Conservation (phyloP, 345 rosid genomes). For the Camelina sativa region DNA sequence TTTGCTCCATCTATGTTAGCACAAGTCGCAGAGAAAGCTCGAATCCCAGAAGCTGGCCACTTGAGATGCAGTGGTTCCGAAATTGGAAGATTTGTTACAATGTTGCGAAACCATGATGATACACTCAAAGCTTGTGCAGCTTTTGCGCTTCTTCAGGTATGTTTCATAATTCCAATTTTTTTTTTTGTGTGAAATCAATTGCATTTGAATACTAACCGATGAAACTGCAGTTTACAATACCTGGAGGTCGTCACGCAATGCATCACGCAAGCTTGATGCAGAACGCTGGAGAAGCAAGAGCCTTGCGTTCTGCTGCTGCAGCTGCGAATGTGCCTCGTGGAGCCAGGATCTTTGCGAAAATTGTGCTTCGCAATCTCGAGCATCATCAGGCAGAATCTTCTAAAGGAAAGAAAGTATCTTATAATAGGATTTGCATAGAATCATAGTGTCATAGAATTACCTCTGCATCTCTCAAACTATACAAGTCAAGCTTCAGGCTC, state of each 20-base stretch:
- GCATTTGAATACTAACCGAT: conserved; percentile 16
- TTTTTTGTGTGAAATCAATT: neutral
- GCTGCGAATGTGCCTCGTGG: conserved; percentile 71
- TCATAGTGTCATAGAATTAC: conserved; percentile 19
- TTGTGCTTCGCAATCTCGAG: conserved; percentile 85
- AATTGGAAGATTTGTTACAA: conserved; percentile 73
- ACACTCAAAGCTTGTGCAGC: conserved; percentile 79
- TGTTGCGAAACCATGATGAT: conserved; percentile 65
- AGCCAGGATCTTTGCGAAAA: conserved; percentile 78
- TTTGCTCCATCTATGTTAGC: conserved; percentile 70
- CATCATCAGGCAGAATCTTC: conserved; percentile 67
- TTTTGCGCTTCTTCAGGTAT: conserved; percentile 83
- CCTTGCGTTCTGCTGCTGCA: conserved; percentile 89
- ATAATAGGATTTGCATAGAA: conserved; percentile 27
- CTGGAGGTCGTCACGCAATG: conserved; percentile 80
- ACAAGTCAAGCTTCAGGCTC: conserved; percentile 24
- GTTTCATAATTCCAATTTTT: too few relatives aligned
- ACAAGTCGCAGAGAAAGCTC: conserved; percentile 75
- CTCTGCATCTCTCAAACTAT: conserved; percentile 19
- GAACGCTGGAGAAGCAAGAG: conserved; percentile 71
- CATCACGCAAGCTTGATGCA: conserved; percentile 93
- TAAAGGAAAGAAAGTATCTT: conserved; percentile 33
- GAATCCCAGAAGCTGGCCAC: conserved; percentile 88
- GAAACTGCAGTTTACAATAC: conserved; percentile 75
- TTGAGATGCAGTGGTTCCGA: conserved; percentile 86